Evolutionary conservation across 164 flowering plant genomes (phyloP).

Genomic region (Nymphaea thermarum): DNA sequence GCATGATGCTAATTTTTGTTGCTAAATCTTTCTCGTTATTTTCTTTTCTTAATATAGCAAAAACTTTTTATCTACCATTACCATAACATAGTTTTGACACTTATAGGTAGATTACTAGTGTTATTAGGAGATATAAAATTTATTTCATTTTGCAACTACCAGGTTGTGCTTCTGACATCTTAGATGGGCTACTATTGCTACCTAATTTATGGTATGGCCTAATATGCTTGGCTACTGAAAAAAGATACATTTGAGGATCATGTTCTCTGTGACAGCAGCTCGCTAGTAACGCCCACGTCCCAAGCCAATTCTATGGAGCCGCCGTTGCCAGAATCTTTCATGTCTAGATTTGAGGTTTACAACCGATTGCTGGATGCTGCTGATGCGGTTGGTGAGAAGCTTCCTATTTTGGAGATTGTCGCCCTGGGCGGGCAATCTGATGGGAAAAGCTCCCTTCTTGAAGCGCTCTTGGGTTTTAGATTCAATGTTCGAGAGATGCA

Average conservation of each 20-base stretch:
- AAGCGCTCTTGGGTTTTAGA: constrained; percentile 89
- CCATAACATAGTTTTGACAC: no score
- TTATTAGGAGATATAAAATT: no score
- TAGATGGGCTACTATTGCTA: no score
- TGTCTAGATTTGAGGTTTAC: constrained; percentile 85
- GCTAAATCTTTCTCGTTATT: no score
- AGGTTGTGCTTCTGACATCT: no score
- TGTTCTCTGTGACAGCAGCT: constrained; percentile 9
- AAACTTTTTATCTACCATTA: constrained; percentile 1
- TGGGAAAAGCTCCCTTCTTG: constrained; percentile 95
- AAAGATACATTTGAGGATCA: no score
- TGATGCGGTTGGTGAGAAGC: constrained; percentile 93
- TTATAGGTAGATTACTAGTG: no score
- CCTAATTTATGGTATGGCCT: no score
- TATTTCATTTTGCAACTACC: no score
- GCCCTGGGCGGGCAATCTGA: constrained; percentile 98
- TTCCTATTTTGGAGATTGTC: constrained; percentile 94
- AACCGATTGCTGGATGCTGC: constrained; percentile 86
- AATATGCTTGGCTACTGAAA: no score
- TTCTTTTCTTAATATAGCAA: no score
- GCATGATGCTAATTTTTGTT: no score
- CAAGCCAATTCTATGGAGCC: constrained; percentile 10
- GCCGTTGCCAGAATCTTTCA: constrained; percentile 5
- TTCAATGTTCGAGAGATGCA: constrained; percentile 97
- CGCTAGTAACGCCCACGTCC: constrained; percentile 34